These are phyloP conservation scores for Colletotrichum sp. DNA, from an alignment of 2,329 filamentous ascomycete genomes.

Conservation along the genomic window DNA sequence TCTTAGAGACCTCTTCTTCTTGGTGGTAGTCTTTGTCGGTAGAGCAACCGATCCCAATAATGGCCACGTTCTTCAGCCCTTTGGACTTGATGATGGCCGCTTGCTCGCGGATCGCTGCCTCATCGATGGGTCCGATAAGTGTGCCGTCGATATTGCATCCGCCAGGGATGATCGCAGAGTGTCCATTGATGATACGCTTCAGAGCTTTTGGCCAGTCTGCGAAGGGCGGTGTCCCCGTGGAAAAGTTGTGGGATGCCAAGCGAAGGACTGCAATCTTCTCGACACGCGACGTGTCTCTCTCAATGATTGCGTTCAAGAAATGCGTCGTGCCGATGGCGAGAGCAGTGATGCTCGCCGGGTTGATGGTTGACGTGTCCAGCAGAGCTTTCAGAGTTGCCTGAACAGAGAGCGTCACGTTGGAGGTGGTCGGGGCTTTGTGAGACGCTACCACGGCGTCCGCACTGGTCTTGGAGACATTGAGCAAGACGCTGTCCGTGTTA, in stretches of 20 bases:
- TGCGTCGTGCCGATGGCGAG: slow-evolving; percentile 62
- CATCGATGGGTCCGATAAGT: slow-evolving; percentile 20
- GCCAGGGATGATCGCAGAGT: slow-evolving; percentile 23
- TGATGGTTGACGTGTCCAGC: slow-evolving; percentile 34
- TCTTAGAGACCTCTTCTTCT: slow-evolving; percentile 52
- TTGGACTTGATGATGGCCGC: slow-evolving; percentile 25
- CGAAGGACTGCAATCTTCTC: slow-evolving; percentile 58
- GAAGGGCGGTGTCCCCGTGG: slow-evolving; percentile 54
- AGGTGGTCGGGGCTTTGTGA: slow-evolving; percentile 54
- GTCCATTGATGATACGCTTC: slow-evolving; percentile 31
- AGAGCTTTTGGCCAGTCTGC: slow-evolving; percentile 59
- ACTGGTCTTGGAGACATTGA: slow-evolving; percentile 36
- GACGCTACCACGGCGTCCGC: slow-evolving; percentile 17
- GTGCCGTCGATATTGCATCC: slow-evolving; percentile 26
- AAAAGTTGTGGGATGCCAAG: slow-evolving; percentile 55
- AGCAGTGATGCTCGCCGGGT: slow-evolving; percentile 44
- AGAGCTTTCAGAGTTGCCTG: slow-evolving; percentile 47
- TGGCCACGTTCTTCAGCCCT: slow-evolving; percentile 47
- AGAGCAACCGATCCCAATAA: slow-evolving; percentile 63
- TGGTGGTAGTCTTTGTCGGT: slow-evolving; percentile 59
- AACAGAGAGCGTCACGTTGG: slow-evolving; percentile 52
- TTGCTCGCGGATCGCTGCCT: slow-evolving; percentile 15
- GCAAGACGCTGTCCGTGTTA: slow-evolving; percentile 58
- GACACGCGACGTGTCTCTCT: slow-evolving; percentile 53
- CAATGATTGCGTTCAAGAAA: slow-evolving; percentile 64